Evolutionary conservation across 352 stramenopile genomes (phyloP).

Genomic region (Phytophthora sp.): DNA sequence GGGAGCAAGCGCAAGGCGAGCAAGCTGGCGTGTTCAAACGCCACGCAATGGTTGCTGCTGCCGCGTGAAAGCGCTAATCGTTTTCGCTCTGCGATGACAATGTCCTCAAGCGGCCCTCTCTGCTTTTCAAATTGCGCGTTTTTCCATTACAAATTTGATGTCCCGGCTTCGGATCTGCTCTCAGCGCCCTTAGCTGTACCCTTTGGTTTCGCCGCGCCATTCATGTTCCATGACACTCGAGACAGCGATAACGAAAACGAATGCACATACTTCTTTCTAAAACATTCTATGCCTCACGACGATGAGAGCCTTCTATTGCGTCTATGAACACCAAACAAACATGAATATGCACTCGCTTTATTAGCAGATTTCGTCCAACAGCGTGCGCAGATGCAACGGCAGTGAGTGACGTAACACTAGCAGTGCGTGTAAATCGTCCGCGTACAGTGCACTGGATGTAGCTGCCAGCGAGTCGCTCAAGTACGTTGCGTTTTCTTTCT

Average conservation of each 20-base stretch:
- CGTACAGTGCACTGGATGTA: constrained; percentile 63
- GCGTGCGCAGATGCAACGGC: constrained; percentile 38
- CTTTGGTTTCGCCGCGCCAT: constrained; percentile 10
- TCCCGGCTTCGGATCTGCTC: constrained; percentile 5
- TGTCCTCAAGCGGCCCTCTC: constrained; percentile 7
- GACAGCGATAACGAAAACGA: constrained; percentile 24
- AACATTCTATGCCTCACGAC: no score
- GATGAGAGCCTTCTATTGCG: constrained; percentile 8
- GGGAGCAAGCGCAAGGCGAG: constrained; percentile 70
- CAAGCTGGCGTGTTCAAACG: constrained; percentile 82
- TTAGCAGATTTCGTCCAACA: constrained; percentile 48
- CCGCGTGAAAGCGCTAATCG: constrained; percentile 43
- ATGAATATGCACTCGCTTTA: constrained; percentile 2
- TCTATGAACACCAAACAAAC: constrained; percentile 1
- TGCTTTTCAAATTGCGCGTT: constrained; percentile 6
- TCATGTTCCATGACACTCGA: constrained; percentile 14
- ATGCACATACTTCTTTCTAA: constrained; percentile 12
- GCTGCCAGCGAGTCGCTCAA: constrained; percentile 52
- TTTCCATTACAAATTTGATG: constrained; percentile 11
- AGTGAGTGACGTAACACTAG: constrained; percentile 59
- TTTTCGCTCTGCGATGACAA: constrained; percentile 14
- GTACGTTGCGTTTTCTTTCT: constrained; percentile 68
- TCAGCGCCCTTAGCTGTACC: constrained; percentile 5
- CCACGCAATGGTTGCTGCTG: constrained; percentile 50
- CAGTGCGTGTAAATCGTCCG: constrained; percentile 70